Evolutionary conservation across 1,284 basidiomycete species (phyloP).

Genomic region (Xerocomus amazonicus): DNA sequence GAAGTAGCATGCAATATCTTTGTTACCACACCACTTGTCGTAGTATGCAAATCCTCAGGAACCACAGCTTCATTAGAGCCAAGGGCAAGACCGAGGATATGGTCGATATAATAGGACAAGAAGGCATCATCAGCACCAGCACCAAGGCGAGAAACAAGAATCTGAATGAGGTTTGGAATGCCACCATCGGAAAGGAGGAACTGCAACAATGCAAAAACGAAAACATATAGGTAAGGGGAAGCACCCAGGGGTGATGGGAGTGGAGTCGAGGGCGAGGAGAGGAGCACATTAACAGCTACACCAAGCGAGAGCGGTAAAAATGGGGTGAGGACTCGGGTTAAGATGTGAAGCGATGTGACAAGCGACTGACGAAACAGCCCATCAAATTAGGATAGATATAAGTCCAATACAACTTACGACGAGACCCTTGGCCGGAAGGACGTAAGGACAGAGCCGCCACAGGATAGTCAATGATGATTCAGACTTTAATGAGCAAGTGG

Average conservation of each 20-base stretch:
- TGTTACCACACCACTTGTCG: conserved; percentile 77
- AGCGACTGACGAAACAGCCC: conserved; percentile 40
- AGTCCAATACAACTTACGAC: conserved; percentile 15
- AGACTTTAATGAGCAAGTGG: conserved; percentile 4
- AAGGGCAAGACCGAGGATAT: conserved; percentile 78
- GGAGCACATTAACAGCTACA: conserved; percentile 58
- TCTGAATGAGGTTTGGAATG: conserved; percentile 64
- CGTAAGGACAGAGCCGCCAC: conserved; percentile 18
- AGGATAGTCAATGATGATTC: conserved; percentile 20
- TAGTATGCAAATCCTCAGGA: conserved; percentile 69
- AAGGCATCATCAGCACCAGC: conserved; percentile 82
- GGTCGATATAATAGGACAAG: conserved; percentile 76
- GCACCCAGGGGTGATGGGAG: conserved; percentile 32
- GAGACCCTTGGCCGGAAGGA: conserved; percentile 21
- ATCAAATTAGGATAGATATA: conserved; percentile 9
- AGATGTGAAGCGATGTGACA: conserved; percentile 64
- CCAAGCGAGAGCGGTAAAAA: conserved; percentile 73
- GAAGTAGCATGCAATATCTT: conserved; percentile 89
- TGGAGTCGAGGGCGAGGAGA: conserved; percentile 29
- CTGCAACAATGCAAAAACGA: conserved; percentile 58
- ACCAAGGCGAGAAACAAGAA: conserved; percentile 81
- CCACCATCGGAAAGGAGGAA: conserved; percentile 72
- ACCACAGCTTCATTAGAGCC: conserved; percentile 40
- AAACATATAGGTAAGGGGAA: conserved; percentile 62
- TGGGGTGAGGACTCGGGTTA: conserved; percentile 76